A percentile compares a stretch with the other conserved stretches of the same genome.
Evolutionary conservation across 2,329 filamentous ascomycete genomes (phyloP).

Genomic region (Talaromyces albobiverticillius): DNA sequence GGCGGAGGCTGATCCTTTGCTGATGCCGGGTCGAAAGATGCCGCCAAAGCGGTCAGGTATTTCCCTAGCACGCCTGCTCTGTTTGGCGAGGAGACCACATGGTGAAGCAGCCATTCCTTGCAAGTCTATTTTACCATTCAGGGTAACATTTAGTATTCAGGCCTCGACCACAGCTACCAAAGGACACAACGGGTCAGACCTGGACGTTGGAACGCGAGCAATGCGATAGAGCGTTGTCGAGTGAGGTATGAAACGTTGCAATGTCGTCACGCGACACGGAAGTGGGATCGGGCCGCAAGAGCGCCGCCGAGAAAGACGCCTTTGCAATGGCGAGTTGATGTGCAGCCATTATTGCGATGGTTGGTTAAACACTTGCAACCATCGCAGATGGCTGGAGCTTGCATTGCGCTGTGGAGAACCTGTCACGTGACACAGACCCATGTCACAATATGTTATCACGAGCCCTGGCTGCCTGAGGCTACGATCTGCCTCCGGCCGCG

Average conservation of each 20-base stretch:
- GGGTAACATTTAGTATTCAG: slow-evolving; percentile 35
- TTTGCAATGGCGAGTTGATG: slow-evolving; percentile 74
- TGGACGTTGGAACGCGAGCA: slow-evolving; percentile 81
- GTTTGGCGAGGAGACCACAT: slow-evolving; percentile 65
- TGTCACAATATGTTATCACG: no score
- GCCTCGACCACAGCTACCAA: slow-evolving; percentile 20
- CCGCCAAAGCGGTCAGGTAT: slow-evolving; percentile 69
- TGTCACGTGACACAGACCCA: no score
- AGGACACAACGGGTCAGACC: slow-evolving; percentile 62
- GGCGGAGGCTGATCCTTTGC: slow-evolving; percentile 13
- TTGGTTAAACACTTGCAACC: no score
- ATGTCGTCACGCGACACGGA: slow-evolving; percentile 68
- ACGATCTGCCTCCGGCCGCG: no score
- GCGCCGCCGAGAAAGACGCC: slow-evolving; percentile 70
- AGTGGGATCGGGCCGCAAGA: slow-evolving; percentile 71
- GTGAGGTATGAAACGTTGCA: slow-evolving; percentile 63
- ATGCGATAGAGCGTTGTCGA: slow-evolving; percentile 64
- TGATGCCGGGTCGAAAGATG: slow-evolving; percentile 48
- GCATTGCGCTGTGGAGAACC: no score
- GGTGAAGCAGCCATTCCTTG: slow-evolving; percentile 78
- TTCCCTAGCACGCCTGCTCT: slow-evolving; percentile 69
- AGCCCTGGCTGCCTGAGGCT: no score
- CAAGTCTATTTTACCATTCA: slow-evolving; percentile 62
- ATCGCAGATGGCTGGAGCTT: no score
- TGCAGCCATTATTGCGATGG: slow-evolving; percentile 67